These are phyloP conservation scores for Plenodomus tracheiphilus DNA, from an alignment of 2,329 filamentous ascomycete genomes.

Conservation along the genomic window DNA sequence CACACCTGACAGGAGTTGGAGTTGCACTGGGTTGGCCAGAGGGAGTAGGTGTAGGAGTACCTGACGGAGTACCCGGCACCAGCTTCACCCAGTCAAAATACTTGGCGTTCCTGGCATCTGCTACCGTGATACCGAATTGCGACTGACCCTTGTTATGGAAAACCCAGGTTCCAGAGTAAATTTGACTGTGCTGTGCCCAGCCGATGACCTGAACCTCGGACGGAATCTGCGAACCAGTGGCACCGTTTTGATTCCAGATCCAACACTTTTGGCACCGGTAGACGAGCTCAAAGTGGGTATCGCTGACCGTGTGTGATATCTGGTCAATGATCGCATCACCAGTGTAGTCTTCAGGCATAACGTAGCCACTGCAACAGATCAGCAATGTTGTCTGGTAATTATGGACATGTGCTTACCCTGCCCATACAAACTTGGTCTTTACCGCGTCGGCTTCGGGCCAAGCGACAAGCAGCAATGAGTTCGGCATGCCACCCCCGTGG, in stretches of 20 bases:
- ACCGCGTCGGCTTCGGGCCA: slow-evolving; percentile 32
- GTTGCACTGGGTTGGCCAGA: slow-evolving; percentile 24
- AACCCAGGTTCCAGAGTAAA: slow-evolving; percentile 49
- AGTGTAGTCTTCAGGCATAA: slow-evolving; percentile 60
- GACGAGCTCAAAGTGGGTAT: slow-evolving; percentile 63
- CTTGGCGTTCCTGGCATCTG: slow-evolving; percentile 49
- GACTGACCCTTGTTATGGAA: slow-evolving; percentile 60
- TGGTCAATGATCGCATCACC: slow-evolving; percentile 66
- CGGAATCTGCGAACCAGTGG: slow-evolving; percentile 45
- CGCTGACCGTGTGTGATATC: slow-evolving; percentile 61
- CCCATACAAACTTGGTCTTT: slow-evolving; percentile 38
- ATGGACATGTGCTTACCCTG: slow-evolving; percentile 25
- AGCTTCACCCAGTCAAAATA: slow-evolving; percentile 48
- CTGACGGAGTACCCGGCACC: slow-evolving; percentile 30
- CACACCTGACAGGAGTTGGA: slow-evolving; percentile 42
- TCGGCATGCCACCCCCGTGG: slow-evolving; percentile 42
- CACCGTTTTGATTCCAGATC: slow-evolving; percentile 49
- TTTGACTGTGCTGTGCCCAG: slow-evolving; percentile 56
- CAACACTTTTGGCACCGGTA: slow-evolving; percentile 63
- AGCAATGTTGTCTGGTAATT: slow-evolving; percentile 2
- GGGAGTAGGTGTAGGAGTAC: slow-evolving; percentile 25
- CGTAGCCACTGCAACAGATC: slow-evolving; percentile 55
- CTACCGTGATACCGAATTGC: slow-evolving; percentile 55
- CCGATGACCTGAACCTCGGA: slow-evolving; percentile 53
- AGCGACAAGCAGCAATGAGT: slow-evolving; percentile 38